phyloP scores from a whole-genome alignment of 2,329 filamentous ascomycete species.

The Aspergillus uvarum region DNA sequence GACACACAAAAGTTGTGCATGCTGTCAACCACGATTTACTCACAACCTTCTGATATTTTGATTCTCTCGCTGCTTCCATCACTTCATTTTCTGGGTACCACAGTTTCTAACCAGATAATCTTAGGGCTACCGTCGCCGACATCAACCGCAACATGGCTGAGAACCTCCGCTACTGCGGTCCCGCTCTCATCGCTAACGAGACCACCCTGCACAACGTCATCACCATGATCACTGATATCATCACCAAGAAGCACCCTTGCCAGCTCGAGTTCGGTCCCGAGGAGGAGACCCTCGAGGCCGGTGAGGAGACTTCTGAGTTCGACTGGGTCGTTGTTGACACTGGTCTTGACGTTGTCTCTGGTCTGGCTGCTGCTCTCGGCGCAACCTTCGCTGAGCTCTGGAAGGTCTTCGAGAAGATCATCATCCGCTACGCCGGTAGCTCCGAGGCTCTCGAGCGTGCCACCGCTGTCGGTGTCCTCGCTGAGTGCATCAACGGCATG shows the following conservation, averaged over 20 bases:
- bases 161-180: conserved; percentile 86
- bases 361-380: conserved; percentile 79
- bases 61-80: conserved; percentile 20
- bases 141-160: conserved; percentile 92
- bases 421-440: conserved; percentile 83
- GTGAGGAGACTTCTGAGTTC: conserved; percentile 84
- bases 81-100: conserved; percentile 17
- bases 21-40: conserved; percentile 77
- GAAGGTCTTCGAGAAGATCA: conserved; percentile 92
- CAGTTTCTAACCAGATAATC: conserved; percentile 44
- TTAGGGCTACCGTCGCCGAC: conserved; percentile 82
- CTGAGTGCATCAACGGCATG: conserved; percentile 86
- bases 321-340: conserved; percentile 98
- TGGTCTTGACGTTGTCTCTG: conserved; percentile 84
- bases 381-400: conserved; percentile 79
- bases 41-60: conserved; percentile 41
- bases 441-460: conserved; percentile 84
- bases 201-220: conserved; percentile 74
- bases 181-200: conserved; percentile 73
- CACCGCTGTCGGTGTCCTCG: conserved; percentile 86
- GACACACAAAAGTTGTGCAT: conserved; percentile 77
- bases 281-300: conserved; percentile 71
- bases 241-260: conserved; percentile 88
- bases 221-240: conserved; percentile 71
- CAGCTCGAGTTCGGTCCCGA: conserved; percentile 86